These are phyloP conservation scores for Amanita muscaria DNA, from an alignment of 768 basidiomycete species.

Conservation along the genomic window DNA sequence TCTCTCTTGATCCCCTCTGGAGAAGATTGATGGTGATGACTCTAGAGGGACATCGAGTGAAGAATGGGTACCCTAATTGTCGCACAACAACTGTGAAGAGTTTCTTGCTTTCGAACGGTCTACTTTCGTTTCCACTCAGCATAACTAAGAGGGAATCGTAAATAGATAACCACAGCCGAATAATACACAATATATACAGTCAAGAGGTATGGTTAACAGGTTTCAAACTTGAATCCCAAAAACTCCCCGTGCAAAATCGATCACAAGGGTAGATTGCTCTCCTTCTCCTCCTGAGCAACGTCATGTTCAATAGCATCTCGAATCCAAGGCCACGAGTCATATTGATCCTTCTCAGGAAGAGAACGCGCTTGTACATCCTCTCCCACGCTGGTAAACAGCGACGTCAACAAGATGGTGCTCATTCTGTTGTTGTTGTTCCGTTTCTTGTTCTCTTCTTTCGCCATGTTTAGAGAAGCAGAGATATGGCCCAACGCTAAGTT, in stretches of 20 bases:
- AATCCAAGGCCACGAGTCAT: conserved; percentile 5
- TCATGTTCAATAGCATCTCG: not conserved
- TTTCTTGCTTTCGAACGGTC: too few species aligned
- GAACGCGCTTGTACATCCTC: not conserved
- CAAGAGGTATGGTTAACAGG: too few species aligned
- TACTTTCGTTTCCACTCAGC: too few species aligned
- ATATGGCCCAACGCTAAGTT: not conserved
- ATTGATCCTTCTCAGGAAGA: not conserved
- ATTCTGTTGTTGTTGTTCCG: not conserved
- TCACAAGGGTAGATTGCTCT: too few species aligned
- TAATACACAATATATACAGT: too few species aligned
- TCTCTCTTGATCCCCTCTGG: conserved; percentile 43
- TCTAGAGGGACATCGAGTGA: conserved; percentile 31
- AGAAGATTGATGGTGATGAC: conserved; percentile 19
- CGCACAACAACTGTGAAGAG: too few species aligned
- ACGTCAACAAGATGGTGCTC: not conserved
- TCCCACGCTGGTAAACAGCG: not conserved
- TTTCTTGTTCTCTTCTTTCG: not conserved
- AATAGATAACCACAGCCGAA: too few species aligned
- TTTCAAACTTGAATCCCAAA: too few species aligned
- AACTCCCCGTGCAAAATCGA: too few species aligned
- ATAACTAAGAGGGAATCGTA: too few species aligned
- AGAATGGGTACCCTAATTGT: too few species aligned
- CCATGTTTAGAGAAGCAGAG: not conserved
- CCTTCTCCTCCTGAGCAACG: too few species aligned